Evolutionary conservation across 2,329 filamentous ascomycete genomes (phyloP).

Genomic region (Paracamarosporium sp.): DNA sequence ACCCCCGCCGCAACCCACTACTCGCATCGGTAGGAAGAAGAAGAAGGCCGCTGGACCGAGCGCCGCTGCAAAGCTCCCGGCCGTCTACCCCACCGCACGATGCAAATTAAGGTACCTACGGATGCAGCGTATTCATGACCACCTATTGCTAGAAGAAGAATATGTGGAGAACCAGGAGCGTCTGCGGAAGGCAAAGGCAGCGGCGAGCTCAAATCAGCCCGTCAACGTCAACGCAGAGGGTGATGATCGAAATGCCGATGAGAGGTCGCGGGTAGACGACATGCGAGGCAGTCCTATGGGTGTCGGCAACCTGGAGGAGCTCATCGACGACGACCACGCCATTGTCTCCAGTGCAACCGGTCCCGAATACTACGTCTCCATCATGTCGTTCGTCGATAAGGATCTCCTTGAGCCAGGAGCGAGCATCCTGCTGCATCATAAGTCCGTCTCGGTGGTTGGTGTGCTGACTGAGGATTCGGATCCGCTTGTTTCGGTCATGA

Average conservation of each 20-base stretch:
- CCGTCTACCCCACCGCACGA: conserved; percentile 92
- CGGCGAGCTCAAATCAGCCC: conserved; percentile 62
- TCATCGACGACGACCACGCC: conserved; percentile 98
- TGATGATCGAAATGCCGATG: conserved; percentile 93
- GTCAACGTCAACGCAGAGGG: conserved; percentile 66
- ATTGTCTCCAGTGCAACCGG: conserved; percentile 98
- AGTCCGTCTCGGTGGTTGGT: conserved; percentile 96
- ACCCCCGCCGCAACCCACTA: conserved; percentile 94
- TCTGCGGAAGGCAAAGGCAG: conserved; percentile 87
- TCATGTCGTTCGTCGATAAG: conserved; percentile 99
- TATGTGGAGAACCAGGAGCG: conserved; percentile 99
- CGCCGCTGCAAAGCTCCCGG: conserved; percentile 91
- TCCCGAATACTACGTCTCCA: conserved; percentile 98
- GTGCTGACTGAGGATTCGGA: conserved; percentile 96
- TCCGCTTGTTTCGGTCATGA: conserved; percentile 97
- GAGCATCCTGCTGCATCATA: conserved; percentile 94
- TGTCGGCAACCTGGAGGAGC: conserved; percentile 94
- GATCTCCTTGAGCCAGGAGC: conserved; percentile 95
- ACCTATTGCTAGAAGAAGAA: conserved; percentile 94
- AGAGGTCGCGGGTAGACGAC: conserved; percentile 93
- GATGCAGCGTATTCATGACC: conserved; percentile 99
- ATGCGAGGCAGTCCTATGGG: conserved; percentile 99
- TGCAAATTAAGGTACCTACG: conserved; percentile 97
- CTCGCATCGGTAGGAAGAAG: conserved; percentile 97
- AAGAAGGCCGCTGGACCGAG: conserved; percentile 93